These are phyloP conservation scores for Lipomyces sp. DNA, from an alignment of 805 yeast genomes.

Conservation along the genomic window DNA sequence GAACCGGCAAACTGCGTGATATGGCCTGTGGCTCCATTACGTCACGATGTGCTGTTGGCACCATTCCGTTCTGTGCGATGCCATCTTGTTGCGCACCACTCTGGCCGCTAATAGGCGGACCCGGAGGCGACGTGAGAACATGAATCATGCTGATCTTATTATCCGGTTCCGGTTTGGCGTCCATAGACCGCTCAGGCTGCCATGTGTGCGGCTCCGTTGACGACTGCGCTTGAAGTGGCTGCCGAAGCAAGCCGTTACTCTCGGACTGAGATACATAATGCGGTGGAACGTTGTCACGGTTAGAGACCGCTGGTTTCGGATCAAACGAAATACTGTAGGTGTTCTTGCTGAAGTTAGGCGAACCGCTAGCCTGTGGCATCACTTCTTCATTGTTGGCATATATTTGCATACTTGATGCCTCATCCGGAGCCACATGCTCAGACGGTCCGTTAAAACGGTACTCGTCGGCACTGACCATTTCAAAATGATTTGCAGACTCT, in stretches of 20 bases:
- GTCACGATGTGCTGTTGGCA: background rate
- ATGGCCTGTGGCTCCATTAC: slow-evolving; percentile 3
- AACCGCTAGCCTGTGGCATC: background rate
- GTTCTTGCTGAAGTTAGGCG: background rate
- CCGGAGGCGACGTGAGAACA: slow-evolving; percentile 3
- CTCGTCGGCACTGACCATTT: background rate
- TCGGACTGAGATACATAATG: background rate
- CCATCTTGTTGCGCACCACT: background rate
- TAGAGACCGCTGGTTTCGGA: background rate
- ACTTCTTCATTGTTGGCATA: background rate
- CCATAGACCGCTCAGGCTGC: background rate
- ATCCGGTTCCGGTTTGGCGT: background rate
- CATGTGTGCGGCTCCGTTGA: background rate
- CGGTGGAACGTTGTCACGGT: background rate
- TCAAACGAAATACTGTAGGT: background rate
- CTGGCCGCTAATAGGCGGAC: background rate
- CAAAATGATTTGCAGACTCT: background rate
- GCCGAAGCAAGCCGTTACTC: background rate
- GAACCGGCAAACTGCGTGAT: background rate
- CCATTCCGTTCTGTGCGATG: background rate
- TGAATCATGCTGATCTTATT: slow-evolving; percentile 5
- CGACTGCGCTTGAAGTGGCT: slow-evolving; percentile 3
- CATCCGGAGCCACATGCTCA: background rate
- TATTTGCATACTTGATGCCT: background rate
- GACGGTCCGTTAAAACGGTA: background rate